Conservation (phyloP, 2,329 filamentous ascomycete genomes). For the Fusarium phyllophilum region DNA sequence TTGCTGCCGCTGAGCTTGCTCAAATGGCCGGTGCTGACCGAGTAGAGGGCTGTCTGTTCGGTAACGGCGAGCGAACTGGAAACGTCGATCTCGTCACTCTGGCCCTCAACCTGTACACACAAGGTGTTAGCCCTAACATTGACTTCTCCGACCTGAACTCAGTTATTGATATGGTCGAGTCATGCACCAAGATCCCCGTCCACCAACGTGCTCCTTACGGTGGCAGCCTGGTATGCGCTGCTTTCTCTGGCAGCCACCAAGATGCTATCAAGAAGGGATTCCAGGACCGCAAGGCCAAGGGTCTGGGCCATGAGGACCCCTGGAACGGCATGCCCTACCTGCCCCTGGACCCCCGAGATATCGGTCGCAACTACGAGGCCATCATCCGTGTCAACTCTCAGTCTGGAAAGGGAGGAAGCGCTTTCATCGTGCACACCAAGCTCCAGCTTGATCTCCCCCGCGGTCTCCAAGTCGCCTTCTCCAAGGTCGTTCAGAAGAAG, state of each 20-base stretch:
- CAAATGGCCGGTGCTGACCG: conserved; percentile 97
- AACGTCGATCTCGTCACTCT: conserved; percentile 96
- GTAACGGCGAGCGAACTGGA: conserved; percentile 94
- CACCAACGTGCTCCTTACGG: conserved; percentile 92
- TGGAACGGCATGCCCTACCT: conserved; percentile 89
- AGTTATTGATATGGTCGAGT: conserved; percentile 89
- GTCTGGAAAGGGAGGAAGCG: conserved; percentile 91
- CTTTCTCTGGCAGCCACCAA: conserved; percentile 92
- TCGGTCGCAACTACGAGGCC: conserved; percentile 96
- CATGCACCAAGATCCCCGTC: conserved; percentile 93
- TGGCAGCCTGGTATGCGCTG: conserved; percentile 87
- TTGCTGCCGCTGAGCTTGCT: conserved; percentile 89
- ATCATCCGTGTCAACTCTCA: conserved; percentile 98
- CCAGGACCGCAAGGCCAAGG: conserved; percentile 71
- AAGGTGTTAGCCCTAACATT: conserved; percentile 80
- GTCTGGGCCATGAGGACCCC: conserved; percentile 68
- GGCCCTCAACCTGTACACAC: conserved; percentile 92
- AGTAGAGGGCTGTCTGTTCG: conserved; percentile 90
- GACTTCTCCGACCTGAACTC: conserved; percentile 91
- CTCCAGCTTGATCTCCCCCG: conserved; percentile 93
- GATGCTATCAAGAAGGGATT: conserved; percentile 97
- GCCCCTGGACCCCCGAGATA: conserved; percentile 90
- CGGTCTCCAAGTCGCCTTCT: conserved; percentile 91
- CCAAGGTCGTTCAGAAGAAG: conserved; percentile 82
- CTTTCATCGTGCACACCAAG: conserved; percentile 91